These are phyloP conservation scores for Neofusicoccum cordaticola DNA, from an alignment of 2,329 filamentous ascomycete species.

Conservation along the genomic window DNA sequence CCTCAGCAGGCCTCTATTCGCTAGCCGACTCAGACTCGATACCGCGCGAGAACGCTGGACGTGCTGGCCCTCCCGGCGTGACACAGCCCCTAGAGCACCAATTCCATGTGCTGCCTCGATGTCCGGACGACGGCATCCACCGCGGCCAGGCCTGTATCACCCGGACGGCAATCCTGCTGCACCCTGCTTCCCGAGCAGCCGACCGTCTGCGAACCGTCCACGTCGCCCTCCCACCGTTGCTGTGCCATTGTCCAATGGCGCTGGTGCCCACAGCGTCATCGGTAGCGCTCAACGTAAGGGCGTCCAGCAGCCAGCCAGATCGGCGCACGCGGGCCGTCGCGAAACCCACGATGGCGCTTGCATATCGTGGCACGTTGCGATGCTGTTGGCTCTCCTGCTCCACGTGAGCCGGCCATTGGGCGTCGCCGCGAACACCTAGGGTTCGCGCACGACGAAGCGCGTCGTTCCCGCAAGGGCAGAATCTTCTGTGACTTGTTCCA, in stretches of 20 bases:
- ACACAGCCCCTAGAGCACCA: too few relatives aligned
- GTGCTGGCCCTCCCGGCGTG: too few relatives aligned
- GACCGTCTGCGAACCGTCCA: background rate
- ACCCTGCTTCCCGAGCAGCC: background rate
- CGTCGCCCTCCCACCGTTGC: background rate
- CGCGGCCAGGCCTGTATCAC: background rate
- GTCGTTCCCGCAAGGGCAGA: background rate
- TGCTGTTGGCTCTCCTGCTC: background rate
- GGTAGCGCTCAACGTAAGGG: background rate
- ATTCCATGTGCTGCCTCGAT: too few relatives aligned
- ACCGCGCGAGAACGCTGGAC: too few relatives aligned
- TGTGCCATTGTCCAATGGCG: background rate
- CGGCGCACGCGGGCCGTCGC: background rate
- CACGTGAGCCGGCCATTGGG: background rate
- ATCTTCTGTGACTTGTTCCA: background rate
- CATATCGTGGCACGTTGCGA: background rate
- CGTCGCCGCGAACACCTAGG: background rate
- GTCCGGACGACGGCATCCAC: background rate
- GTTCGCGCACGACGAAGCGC: background rate
- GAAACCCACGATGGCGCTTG: background rate
- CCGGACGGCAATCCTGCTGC: background rate
- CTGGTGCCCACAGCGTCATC: background rate
- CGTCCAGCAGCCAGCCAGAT: background rate
- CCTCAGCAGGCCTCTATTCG: too few relatives aligned
- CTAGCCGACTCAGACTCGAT: too few relatives aligned